These are phyloP conservation scores for Pseudopyricularia cyperi DNA, from an alignment of 2,329 filamentous ascomycete genomes.

Conservation along the genomic window DNA sequence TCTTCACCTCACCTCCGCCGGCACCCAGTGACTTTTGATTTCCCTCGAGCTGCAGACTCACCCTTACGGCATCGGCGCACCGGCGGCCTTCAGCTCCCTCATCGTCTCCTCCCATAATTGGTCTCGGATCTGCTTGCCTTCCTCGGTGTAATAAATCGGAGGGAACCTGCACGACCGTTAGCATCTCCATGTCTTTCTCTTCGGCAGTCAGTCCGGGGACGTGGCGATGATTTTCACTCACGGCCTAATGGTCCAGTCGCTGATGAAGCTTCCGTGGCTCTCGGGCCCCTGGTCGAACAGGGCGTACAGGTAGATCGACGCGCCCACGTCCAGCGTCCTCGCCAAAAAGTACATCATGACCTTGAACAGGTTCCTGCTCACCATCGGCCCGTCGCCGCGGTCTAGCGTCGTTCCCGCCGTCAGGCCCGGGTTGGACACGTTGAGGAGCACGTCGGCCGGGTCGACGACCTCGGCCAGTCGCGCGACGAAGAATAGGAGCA, in stretches of 20 bases:
- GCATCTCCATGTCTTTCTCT: neutral
- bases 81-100: constrained; percentile 6
- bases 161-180: neutral
- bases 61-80: neutral
- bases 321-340: constrained; percentile 2
- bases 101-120: constrained; percentile 5
- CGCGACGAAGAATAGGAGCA: constrained; percentile 21
- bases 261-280: constrained; percentile 1
- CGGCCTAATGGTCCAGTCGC: constrained; percentile 3
- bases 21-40: too few relatives aligned
- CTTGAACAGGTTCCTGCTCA: neutral
- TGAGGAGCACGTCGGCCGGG: constrained; percentile 20
- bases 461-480: constrained; percentile 22
- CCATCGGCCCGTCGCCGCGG: constrained; percentile 6
- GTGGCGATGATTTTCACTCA: neutral
- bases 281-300: neutral
- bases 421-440: constrained; percentile 20
- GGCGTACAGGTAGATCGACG: constrained; percentile 8
- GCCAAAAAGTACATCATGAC: neutral
- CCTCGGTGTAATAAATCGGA: constrained; percentile 1
- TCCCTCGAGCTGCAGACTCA: too few relatives aligned
- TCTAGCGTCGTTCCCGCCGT: constrained; percentile 13
- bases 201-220: neutral
- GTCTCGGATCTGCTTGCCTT: constrained; percentile 1
- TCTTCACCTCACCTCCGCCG: too few relatives aligned